Evolutionary conservation across 495 filamentous ascomycete species (phyloP), one percentile per base, ranked within the genome.

Genomic region (Neurospora tetrasperma): DNA sequence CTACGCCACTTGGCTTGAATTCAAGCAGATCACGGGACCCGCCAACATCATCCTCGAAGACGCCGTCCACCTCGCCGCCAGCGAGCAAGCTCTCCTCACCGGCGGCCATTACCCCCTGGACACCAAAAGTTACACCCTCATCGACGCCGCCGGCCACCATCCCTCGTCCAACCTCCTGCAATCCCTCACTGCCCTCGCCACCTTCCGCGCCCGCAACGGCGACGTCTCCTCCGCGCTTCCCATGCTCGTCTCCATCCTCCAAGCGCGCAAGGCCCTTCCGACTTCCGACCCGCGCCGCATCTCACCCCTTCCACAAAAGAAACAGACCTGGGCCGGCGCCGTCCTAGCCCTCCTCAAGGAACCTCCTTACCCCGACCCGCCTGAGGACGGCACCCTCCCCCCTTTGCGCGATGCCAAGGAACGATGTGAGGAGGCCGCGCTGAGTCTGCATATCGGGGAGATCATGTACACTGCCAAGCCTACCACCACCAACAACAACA

Each of bases 371-470:
- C 93, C 94, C 0, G 78, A 87, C 0, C 86, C 90, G 0, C 89
- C 88, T 0, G 82, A 86, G 10, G 88, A 91, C 39, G 94, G 93
- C 40, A 86, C 91, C 66, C 80, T 86, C 18, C 86, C 90, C 0
- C 89, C 93, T 0, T 71, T 84, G 4, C 90, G 91, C 42, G 86
- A 87, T 41, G 72, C 86, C 0, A 82, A 83, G 38, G 89, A 91
- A 70, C 81, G 86, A 40, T 97, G 96, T 85, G 91, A 93, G 70
- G 93, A 97, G 79, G 94, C 93, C 4, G 92, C 87, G 7, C 82
- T 97, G 4, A 92, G 94, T 89, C 86, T 91, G 23, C 93, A 97
- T 81, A 94, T 99, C 72, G 96, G 95, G 71, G 96, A 99, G 83
- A 94, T 98, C 74, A 81, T 99, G 69, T 98, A 91, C 83, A 66